These are phyloP conservation scores for Ophiostoma australiae DNA, from an alignment of 2,329 filamentous ascomycete genomes.

Conservation along the genomic window DNA sequence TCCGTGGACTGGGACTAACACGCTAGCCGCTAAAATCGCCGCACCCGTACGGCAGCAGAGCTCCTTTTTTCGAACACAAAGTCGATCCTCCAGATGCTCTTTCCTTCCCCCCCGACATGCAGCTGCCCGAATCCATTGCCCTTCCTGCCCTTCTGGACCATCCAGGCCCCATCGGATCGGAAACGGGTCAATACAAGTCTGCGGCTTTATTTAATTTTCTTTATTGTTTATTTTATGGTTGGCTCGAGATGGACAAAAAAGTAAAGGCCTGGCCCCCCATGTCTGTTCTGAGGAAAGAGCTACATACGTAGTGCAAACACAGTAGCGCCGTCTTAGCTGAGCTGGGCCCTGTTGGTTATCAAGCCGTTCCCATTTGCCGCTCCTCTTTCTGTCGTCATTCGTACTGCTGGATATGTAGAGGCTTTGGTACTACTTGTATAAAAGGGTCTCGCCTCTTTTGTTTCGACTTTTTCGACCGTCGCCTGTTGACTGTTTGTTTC, in stretches of 20 bases:
- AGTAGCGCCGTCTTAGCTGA: not conserved
- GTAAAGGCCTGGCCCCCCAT: not conserved
- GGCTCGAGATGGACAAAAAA: not conserved
- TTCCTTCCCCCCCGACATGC: no score
- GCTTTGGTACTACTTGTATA: no score
- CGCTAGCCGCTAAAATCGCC: no score
- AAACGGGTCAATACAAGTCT: not conserved
- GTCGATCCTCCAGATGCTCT: no score
- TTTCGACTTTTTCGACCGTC: not conserved
- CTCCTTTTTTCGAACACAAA: no score
- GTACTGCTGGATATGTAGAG: not conserved
- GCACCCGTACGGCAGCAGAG: no score
- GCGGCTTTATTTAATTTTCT: no score
- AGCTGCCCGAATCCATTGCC: no score
- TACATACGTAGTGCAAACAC: no score
- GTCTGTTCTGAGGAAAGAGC: not conserved
- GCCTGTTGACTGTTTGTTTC: not conserved
- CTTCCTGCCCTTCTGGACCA: no score
- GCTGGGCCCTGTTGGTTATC: not conserved
- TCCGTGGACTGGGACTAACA: no score
- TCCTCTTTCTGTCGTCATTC: not conserved
- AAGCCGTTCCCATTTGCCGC: not conserved
- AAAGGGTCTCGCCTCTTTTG: not conserved
- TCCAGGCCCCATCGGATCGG: not conserved
- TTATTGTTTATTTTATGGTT: not conserved